A percentile compares a stretch with the other conserved stretches of the same genome.
These are phyloP conservation scores for Geoglossum cookeanum DNA, from an alignment of 2,329 filamentous ascomycete species.

Conservation along the genomic window DNA sequence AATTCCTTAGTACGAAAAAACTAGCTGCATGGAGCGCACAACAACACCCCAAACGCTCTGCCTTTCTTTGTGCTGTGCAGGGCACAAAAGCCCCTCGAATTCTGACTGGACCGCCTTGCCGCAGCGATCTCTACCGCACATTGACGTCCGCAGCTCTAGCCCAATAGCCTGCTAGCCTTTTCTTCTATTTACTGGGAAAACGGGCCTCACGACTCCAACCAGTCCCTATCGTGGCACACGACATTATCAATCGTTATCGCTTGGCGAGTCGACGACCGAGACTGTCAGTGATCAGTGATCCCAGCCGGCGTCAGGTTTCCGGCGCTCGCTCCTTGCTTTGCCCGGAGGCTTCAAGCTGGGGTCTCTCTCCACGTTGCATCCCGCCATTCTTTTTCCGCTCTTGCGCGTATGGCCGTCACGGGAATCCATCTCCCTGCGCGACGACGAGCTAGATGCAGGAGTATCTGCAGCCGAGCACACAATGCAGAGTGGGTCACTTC, in stretches of 20 bases:
- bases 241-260: not conserved
- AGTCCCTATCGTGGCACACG: not conserved
- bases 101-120: not conserved
- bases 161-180: too few species aligned
- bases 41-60: not conserved
- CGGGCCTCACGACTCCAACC: not conserved
- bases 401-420: not conserved
- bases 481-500: not conserved
- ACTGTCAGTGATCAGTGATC: not conserved
- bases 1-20: not conserved
- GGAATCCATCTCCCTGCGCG: not conserved
- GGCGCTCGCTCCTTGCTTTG: not conserved
- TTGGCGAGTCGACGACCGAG: too few species aligned
- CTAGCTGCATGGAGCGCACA: not conserved
- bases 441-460: not conserved
- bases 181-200: not conserved
- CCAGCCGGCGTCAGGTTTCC: not conserved
- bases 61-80: not conserved
- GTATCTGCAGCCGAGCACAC: not conserved
- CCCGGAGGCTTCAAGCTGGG: not conserved
- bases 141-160: too few species aligned
- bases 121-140: not conserved
- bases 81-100: not conserved
- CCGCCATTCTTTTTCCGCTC: not conserved
- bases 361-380: not conserved